Base-by-base conservation (phyloP, 2,329 filamentous ascomycete genomes). In the Westerdykella sp. region DNA sequence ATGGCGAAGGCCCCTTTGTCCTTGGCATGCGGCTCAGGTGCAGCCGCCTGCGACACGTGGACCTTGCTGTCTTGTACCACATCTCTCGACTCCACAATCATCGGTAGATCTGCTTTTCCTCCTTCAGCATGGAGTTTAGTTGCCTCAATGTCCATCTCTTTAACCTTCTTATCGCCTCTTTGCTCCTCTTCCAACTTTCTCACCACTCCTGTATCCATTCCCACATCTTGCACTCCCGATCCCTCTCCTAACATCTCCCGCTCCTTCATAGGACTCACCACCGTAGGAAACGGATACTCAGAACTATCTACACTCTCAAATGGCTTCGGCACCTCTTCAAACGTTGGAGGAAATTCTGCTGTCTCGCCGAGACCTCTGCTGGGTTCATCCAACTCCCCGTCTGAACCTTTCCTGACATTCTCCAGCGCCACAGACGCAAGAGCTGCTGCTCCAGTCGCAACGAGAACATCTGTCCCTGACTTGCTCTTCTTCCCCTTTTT, bases 401-500 rank as follows among this genome's bases (percentile, higher is more conserved):
- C 28, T n/a, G 41, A 42, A 28, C 9, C 9, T 12, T 28, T 28
- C 25, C 9, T 28, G 25, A 28, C 25, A 10, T 9, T 37, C 10
- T 35, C 21, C 23, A 34, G 10, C n/a, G 18, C 35, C 18, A 35
- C 34, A 34, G 41, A 46, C 32, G 42, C 55, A 41, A 46, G 23
- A 9, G 34, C 48, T 38, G 42, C 42, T 37, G 48, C 51, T 41
- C 48, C 45, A 34, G 47, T 47, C 32, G 45, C 53, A 22, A 46
- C 34, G 18, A 42, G 22, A 18, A 40, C 39, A 10, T 34, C 40
- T 22, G 34, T 39, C 18, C 35, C 45, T 10, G 42, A 10, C 25
- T 42, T 53, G 16, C 43, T 56, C 37, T 59, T 61, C 43, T 60
- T 60, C 35, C 59, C 60, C 47, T 72, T 74, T 59, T 73, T 73